phyloP scores from a whole-genome alignment of 345 rosid species.

The Fremontodendron californicum region DNA sequence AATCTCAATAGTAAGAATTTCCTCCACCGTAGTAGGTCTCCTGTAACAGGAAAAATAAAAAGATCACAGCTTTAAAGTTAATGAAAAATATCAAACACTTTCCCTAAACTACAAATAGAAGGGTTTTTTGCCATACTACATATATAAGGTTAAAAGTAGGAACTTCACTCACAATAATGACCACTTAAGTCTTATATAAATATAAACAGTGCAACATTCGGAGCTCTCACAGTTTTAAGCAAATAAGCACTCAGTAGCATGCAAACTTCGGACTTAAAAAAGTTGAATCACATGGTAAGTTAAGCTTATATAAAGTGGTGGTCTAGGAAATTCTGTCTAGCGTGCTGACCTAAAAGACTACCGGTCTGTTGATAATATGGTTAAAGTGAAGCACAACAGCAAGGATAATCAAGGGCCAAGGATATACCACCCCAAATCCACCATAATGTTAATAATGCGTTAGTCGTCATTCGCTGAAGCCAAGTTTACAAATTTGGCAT shows the following conservation, averaged over 20 bases:
- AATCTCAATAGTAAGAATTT: constrained; percentile 69
- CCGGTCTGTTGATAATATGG: not conserved
- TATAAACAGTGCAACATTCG: not conserved
- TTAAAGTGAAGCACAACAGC: not conserved
- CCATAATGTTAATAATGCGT: not conserved
- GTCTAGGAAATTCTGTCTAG: not conserved
- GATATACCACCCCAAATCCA: not conserved
- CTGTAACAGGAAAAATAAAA: constrained; percentile 28
- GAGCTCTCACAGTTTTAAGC: not conserved
- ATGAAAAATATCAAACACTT: not conserved
- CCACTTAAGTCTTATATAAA: not conserved
- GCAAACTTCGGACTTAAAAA: not conserved
- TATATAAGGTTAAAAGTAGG: not conserved
- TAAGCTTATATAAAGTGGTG: not conserved
- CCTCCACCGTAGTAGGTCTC: constrained; percentile 63
- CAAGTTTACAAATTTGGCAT: not conserved
- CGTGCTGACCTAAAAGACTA: not conserved
- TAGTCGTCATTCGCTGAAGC: not conserved
- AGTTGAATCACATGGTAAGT: not conserved
- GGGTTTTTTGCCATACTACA: not conserved
- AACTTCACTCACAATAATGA: not conserved
- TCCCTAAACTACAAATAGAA: not conserved
- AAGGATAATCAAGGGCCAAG: not conserved
- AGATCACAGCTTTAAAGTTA: not conserved
- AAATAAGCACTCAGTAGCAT: not conserved